Percentiles rank a stretch among this genome's conserved stretches.
phyloP scores from a whole-genome alignment of 2,329 filamentous ascomycete genomes.

The Beauveria sp. region DNA sequence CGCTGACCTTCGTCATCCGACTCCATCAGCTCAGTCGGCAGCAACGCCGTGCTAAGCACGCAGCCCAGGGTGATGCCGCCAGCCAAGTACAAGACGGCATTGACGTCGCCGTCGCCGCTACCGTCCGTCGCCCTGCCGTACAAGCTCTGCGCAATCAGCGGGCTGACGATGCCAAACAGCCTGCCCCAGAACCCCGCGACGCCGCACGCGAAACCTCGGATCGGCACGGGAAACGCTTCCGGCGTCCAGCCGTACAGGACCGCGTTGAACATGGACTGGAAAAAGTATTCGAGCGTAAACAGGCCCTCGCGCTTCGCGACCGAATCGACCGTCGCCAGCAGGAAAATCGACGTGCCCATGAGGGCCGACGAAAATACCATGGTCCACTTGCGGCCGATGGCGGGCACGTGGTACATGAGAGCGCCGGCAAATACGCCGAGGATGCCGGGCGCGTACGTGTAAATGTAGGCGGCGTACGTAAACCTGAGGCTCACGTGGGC shows the following conservation, averaged over 20 bases:
- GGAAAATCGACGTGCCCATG: constrained; percentile 38
- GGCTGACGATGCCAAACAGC: constrained; percentile 49
- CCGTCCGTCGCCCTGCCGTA: constrained; percentile 22
- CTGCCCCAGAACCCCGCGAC: constrained; percentile 52
- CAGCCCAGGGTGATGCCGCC: constrained; percentile 46
- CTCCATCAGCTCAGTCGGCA: constrained; percentile 34
- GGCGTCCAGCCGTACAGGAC: constrained; percentile 41
- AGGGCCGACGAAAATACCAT: constrained; percentile 35
- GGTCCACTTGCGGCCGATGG: constrained; percentile 34
- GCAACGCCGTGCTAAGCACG: constrained; percentile 39
- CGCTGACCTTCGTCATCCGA: constrained; percentile 21
- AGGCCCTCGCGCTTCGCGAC: constrained; percentile 30
- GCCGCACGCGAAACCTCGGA: constrained; percentile 48
- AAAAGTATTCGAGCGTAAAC: constrained; percentile 36
- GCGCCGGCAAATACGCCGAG: constrained; percentile 42
- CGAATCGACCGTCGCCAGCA: constrained; percentile 34
- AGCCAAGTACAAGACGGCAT: constrained; percentile 47
- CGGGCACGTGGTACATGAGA: constrained; percentile 29
- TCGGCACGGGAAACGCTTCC: constrained; percentile 48
- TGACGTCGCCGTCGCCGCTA: constrained; percentile 29
- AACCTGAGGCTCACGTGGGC: constrained; percentile 32
- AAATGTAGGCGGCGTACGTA: constrained; percentile 46
- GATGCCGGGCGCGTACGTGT: constrained; percentile 45
- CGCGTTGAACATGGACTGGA: constrained; percentile 32
- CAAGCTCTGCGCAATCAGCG: constrained; percentile 43